Conservation (phyloP, 2,329 filamentous ascomycete species). For the Stemphylium lycopersici region DNA sequence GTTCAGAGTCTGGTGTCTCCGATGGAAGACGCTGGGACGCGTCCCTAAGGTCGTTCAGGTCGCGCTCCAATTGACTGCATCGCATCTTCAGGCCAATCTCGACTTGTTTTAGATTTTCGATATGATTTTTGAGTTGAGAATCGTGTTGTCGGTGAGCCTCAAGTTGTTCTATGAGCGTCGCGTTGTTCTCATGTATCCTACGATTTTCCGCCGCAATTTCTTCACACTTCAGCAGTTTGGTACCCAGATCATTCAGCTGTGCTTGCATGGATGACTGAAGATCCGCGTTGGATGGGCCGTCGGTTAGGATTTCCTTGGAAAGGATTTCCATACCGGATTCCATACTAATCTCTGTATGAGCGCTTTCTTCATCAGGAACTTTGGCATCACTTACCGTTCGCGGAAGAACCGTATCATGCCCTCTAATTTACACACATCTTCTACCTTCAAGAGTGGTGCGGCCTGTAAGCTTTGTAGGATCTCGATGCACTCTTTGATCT, state of each 20-base stretch:
- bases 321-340: slow-evolving; percentile 25
- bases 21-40: not conserved
- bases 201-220: slow-evolving; percentile 23
- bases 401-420: slow-evolving; percentile 29
- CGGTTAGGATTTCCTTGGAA: not conserved
- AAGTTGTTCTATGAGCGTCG: slow-evolving; percentile 22
- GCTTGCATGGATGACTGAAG: slow-evolving; percentile 19
- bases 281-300: slow-evolving; percentile 3
- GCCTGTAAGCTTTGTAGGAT: slow-evolving; percentile 23
- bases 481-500: slow-evolving; percentile 25
- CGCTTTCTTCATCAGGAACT: not conserved
- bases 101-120: slow-evolving; percentile 7
- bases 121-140: slow-evolving; percentile 18
- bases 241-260: slow-evolving; percentile 23
- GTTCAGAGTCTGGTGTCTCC: slow-evolving; percentile 7
- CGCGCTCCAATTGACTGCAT: slow-evolving; percentile 20
- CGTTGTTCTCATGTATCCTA: slow-evolving; percentile 20
- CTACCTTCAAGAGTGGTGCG: slow-evolving; percentile 23
- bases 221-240: slow-evolving; percentile 28
- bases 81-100: slow-evolving; percentile 19
- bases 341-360: slow-evolving; percentile 23
- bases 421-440: slow-evolving; percentile 32
- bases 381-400: slow-evolving; percentile 22
- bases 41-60: slow-evolving; percentile 19
- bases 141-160: slow-evolving; percentile 22